Percentiles rank a stretch among this genome's conserved stretches.
These are phyloP conservation scores for Backusella parvicylindrica DNA, from an alignment of 192 early-diverging fungal genomes.

Conservation along the genomic window DNA sequence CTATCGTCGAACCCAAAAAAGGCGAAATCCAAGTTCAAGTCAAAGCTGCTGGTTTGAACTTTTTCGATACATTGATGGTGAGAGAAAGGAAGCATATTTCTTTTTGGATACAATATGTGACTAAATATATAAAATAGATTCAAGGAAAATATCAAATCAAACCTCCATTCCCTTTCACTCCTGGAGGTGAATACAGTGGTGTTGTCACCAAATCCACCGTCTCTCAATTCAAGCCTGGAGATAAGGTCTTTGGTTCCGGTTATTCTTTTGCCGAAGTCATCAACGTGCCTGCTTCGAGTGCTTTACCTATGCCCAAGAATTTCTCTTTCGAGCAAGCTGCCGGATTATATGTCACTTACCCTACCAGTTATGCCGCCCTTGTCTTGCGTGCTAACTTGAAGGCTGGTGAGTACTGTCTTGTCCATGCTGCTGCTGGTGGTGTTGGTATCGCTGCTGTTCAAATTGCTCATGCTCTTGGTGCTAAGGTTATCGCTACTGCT, in stretches of 20 bases:
- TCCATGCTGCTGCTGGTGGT: slow-evolving; percentile 91
- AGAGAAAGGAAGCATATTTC: no score
- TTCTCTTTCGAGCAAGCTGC: slow-evolving; percentile 76
- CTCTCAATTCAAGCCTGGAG: slow-evolving; percentile 57
- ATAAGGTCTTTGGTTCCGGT: slow-evolving; percentile 76
- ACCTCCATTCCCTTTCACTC: slow-evolving; percentile 64
- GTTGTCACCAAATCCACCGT: slow-evolving; percentile 45
- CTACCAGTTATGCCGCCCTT: slow-evolving; percentile 74
- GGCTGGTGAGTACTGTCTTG: slow-evolving; percentile 70
- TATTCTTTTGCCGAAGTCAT: slow-evolving; percentile 79
- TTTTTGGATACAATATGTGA: background rate
- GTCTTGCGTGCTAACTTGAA: slow-evolving; percentile 61
- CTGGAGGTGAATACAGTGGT: slow-evolving; percentile 67
- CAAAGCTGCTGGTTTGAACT: slow-evolving; percentile 66
- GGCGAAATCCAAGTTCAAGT: slow-evolving; percentile 64
- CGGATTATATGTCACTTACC: slow-evolving; percentile 75
- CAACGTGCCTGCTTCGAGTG: slow-evolving; percentile 46
- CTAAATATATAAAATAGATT: slow-evolving; percentile 31
- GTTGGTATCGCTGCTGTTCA: slow-evolving; percentile 88
- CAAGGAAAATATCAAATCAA: slow-evolving; percentile 75
- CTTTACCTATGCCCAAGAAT: slow-evolving; percentile 62
- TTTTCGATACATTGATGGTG: slow-evolving; percentile 71
- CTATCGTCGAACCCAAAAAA: slow-evolving; percentile 54
- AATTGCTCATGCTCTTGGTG: slow-evolving; percentile 73
- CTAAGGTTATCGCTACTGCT: slow-evolving; percentile 78